Base-by-base conservation (phyloP, 1,284 basidiomycete species). In the Blastosporella zonata region DNA sequence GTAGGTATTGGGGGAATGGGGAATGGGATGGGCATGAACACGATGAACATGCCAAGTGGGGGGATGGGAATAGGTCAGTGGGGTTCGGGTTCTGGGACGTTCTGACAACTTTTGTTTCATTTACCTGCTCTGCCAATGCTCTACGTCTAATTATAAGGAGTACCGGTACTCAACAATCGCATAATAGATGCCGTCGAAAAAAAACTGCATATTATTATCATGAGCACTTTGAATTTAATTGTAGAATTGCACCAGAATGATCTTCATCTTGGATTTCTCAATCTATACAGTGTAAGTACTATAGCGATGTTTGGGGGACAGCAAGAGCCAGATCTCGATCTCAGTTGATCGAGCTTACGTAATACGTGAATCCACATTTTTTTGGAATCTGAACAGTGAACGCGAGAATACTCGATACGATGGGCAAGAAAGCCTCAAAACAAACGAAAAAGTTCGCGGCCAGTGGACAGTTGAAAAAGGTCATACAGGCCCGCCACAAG, bases 391-490 rank as follows among this genome's bases (percentile, higher is more conserved):
- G 29, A 7, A 3, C 12, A 9, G n/a, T 6, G 15, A 29, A 31
- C 31, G 7, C 36, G 25, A 35, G 17, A 20, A 21, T n/a, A 22
- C 33, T 38, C 21, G 25, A 9, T 31, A 15, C 21, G 58, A 68
- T 68, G 66, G 65, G 64, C n/a, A 65, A 62, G 43, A 86, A 81
- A 58, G 75, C 79, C 22, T 70, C 77, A 27, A 93, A 93, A 67
- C 81, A 89, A 0, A 87, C 87, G 13, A 84, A 87, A 62, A 93
- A 94, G 71, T 95, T 94, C 59, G 88, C 86, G 8, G 75, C 89
- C 2, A 91, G 88, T 49, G 93, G 93, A 1, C 86, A 90, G 63
- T 79, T 97, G 43, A 90, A 90, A 62, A 87, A 90, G 56, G 82
- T 83, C 25, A 95, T 97, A 50, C 79, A 90, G 59, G 78, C 84